Evolutionary conservation across 2,329 filamentous ascomycete species (phyloP).

Genomic region (Fusarium virguliforme): DNA sequence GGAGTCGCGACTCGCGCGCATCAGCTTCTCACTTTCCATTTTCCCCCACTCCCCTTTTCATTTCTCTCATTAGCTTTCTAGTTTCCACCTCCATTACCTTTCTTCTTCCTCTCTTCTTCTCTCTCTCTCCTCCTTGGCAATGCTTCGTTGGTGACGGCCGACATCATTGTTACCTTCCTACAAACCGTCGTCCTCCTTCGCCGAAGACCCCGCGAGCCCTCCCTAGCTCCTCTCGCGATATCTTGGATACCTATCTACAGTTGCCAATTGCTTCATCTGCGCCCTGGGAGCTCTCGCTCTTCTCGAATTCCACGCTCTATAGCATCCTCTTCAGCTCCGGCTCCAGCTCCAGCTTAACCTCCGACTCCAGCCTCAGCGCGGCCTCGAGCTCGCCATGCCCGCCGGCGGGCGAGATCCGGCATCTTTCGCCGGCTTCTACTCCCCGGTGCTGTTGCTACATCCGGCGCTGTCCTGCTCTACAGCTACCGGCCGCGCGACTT

Average conservation of each 20-base stretch:
- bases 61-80: slow-evolving; percentile 2
- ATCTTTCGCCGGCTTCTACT: slow-evolving; percentile 62
- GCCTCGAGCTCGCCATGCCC: slow-evolving; percentile 36
- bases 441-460: slow-evolving; percentile 60
- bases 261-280: slow-evolving; percentile 1
- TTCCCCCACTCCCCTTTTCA: slow-evolving; percentile 12
- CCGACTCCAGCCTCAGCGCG: slow-evolving; percentile 3
- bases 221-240: neutral
- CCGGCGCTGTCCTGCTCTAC: slow-evolving; percentile 65
- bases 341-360: slow-evolving; percentile 3
- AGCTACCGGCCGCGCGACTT: slow-evolving; percentile 80
- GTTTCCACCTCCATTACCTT: slow-evolving; percentile 1
- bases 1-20: slow-evolving; percentile 16
- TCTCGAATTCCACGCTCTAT: slow-evolving; percentile 4
- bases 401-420: slow-evolving; percentile 34
- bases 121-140: neutral
- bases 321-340: neutral
- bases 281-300: neutral
- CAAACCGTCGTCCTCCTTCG: neutral
- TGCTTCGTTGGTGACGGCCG: slow-evolving; percentile 2
- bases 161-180: slow-evolving; percentile 1
- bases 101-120: slow-evolving; percentile 5
- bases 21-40: slow-evolving; percentile 21
- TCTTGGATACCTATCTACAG: neutral
- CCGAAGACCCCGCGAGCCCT: neutral